These are phyloP conservation scores for Alternaria postmessia DNA, from an alignment of 2,329 filamentous ascomycete genomes.

Conservation along the genomic window DNA sequence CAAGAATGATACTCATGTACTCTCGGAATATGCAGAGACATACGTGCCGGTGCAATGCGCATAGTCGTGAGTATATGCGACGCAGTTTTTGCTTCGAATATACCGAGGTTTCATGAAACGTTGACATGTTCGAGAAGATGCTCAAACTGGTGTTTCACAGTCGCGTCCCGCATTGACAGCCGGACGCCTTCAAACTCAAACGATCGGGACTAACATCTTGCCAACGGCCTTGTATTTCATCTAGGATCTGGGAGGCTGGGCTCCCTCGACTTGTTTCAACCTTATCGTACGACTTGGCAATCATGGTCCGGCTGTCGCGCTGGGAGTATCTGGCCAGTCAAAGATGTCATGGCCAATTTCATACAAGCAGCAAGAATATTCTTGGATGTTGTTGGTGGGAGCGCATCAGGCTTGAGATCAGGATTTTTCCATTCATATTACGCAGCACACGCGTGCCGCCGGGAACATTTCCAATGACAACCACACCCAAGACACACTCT, in stretches of 20 bases:
- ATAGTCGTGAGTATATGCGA: slow-evolving; percentile 10
- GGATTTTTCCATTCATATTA: slow-evolving; percentile 10
- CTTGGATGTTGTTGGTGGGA: slow-evolving; percentile 4
- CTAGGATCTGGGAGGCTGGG: slow-evolving; percentile 7
- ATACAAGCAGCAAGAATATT: slow-evolving; percentile 16
- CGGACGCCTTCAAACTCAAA: slow-evolving; percentile 10
- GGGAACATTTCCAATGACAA: slow-evolving; percentile 1
- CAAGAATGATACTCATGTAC: slow-evolving; percentile 2
- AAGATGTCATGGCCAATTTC: slow-evolving; percentile 12
- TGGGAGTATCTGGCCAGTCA: slow-evolving; percentile 16
- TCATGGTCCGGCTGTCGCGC: slow-evolving; percentile 2
- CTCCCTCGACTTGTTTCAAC: slow-evolving; percentile 6
- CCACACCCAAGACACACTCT: not conserved
- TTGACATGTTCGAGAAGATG: slow-evolving; percentile 31
- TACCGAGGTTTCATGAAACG: slow-evolving; percentile 35
- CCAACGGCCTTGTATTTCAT: slow-evolving; percentile 2
- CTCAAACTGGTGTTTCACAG: slow-evolving; percentile 31
- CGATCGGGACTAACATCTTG: slow-evolving; percentile 4
- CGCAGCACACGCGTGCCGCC: slow-evolving; percentile 7
- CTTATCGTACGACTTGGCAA: slow-evolving; percentile 8
- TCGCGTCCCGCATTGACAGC: slow-evolving; percentile 18
- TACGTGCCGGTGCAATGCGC: not conserved
- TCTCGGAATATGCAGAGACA: slow-evolving; percentile 6
- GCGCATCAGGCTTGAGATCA: slow-evolving; percentile 1
- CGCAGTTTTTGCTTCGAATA: slow-evolving; percentile 10